phyloP scores from a whole-genome alignment of 2,329 filamentous ascomycete genomes.

The Epichloe gansuensis region DNA sequence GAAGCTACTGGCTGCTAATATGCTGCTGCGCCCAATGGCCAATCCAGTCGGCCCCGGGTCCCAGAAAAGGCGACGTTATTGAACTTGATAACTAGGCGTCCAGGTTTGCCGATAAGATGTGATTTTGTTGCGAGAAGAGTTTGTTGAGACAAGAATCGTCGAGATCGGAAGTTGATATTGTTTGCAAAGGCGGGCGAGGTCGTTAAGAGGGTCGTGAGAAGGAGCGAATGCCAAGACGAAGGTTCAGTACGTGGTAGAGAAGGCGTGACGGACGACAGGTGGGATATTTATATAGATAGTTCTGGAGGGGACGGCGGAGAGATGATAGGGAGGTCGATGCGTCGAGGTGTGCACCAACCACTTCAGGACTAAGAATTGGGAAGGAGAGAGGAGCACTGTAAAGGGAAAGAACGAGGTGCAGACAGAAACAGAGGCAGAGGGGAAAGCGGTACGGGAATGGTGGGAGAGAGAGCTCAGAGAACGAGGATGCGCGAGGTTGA shows the following conservation, averaged over 20 bases:
- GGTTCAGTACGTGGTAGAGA: neutral
- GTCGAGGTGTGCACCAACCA: neutral
- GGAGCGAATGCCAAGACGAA: neutral
- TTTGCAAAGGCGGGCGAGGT: neutral
- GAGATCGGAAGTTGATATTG: neutral
- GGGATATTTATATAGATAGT: neutral
- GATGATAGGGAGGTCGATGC: neutral
- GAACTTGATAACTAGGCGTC: neutral
- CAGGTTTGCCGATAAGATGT: neutral
- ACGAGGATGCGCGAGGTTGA: neutral
- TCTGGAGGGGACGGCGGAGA: neutral
- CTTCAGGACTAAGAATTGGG: neutral
- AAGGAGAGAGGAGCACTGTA: neutral
- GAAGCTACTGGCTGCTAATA: neutral
- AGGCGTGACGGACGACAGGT: neutral
- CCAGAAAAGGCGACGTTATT: neutral
- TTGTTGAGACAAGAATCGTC: neutral
- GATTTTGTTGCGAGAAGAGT: neutral
- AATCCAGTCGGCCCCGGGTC: neutral
- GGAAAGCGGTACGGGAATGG: neutral
- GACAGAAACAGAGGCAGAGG: neutral
- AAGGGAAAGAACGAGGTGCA: neutral
- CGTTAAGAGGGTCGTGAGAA: neutral
- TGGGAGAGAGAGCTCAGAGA: neutral
- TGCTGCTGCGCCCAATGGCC: slow-evolving; percentile 5